Evolutionary conservation across 352 stramenopile species (phyloP), one percentile per base, ranked within the genome.

Genomic region (Phytopythium litorale): DNA sequence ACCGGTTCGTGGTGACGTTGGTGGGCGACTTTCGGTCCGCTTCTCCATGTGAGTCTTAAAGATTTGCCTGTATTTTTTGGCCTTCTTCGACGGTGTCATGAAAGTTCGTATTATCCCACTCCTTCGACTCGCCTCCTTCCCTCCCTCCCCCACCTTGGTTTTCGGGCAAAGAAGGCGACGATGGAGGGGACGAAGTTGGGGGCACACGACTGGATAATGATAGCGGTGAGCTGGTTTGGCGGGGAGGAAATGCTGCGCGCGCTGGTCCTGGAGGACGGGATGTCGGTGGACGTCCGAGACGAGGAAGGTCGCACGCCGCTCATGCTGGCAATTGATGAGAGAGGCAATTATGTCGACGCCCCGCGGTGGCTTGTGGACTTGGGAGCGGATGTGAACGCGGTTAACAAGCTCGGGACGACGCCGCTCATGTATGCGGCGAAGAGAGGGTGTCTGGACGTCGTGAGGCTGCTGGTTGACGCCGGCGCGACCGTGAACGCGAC

Each of bases 391-490:
- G 42, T 60, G 55, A 50, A 60, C 38, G 21, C 55, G 19, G n/a
- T n/a, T n/a, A n/a, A n/a, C n/a, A n/a, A n/a, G n/a, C n/a, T n/a
- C n/a, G n/a, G n/a, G n/a, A n/a, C n/a, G n/a, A 51, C 55, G 21
- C 15, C 40, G n/a, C 55, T 60, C 4, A 60, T 60, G 55, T 38
- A 42, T 8, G 55, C 40, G 38, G 55, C 40, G 1, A 23, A 60
- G 11, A 2, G 8, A 3, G 40, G 55, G 0, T 2, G 12, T 21
- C 4, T 51, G 21, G 40, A 51, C 4, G 3, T 19, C 8, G 55
- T 38, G 15, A 5, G 25, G 21, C 37, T 51, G 11, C 37, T 59
- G 1, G 13, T 59, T 12, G 23, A 37, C 0, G 23, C 54, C 13
- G 51, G 38, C 23, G 37, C 54, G 12, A 16, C 50, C 23, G 54